These are phyloP conservation scores for Verticillium nubilum DNA, from an alignment of 2,329 filamentous ascomycete species.

Conservation along the genomic window DNA sequence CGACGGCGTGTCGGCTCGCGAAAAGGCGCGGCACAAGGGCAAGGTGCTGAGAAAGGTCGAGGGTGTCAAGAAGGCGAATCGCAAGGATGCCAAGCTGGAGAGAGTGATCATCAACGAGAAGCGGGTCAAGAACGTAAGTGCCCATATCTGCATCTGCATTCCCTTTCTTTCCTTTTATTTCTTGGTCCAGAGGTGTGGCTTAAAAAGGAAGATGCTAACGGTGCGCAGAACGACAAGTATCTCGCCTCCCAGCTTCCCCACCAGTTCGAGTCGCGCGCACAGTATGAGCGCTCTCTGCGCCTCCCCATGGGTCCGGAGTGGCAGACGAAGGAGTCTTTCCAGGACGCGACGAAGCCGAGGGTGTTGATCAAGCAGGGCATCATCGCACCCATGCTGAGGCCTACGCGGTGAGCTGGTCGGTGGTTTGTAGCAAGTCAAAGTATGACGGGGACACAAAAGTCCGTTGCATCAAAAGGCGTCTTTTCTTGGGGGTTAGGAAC, in stretches of 20 bases:
- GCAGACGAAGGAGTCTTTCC: constrained; percentile 93
- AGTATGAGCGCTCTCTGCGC: constrained; percentile 85
- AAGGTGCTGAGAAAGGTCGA: constrained; percentile 61
- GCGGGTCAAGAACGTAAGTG: constrained; percentile 73
- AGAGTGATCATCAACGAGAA: constrained; percentile 92
- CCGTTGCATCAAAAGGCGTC: not conserved
- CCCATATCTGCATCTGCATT: not conserved
- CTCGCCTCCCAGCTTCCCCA: constrained; percentile 79
- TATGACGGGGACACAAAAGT: not conserved
- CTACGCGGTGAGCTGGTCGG: constrained; percentile 33
- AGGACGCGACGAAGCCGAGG: constrained; percentile 81
- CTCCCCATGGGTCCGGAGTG: constrained; percentile 90
- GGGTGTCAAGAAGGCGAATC: constrained; percentile 69
- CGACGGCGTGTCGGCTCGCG: constrained; percentile 68
- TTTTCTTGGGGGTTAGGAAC: not conserved
- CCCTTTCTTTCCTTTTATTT: too few relatives aligned
- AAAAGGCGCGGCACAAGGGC: constrained; percentile 58
- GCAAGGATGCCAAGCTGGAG: constrained; percentile 77
- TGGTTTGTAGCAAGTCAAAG: not conserved
- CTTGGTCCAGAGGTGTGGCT: too few relatives aligned
- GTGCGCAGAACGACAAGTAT: constrained; percentile 70
- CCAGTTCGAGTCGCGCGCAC: constrained; percentile 78
- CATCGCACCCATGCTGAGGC: constrained; percentile 82
- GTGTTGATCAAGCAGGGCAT: constrained; percentile 88
- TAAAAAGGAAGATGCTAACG: too few relatives aligned